These are phyloP conservation scores for Mycena epipterygia DNA, from an alignment of 768 basidiomycete genomes.

Conservation along the genomic window DNA sequence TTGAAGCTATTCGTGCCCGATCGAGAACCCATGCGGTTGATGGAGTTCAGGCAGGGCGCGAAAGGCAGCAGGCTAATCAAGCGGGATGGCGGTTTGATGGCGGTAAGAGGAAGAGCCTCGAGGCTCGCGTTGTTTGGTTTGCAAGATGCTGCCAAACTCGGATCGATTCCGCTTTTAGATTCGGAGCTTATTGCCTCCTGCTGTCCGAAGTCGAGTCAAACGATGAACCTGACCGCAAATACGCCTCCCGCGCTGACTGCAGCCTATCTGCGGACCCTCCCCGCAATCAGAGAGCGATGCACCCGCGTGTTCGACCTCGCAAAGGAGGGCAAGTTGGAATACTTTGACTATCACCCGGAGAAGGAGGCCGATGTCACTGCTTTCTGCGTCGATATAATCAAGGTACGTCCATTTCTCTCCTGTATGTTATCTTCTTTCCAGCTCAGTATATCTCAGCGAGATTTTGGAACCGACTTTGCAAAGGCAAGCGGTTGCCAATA, in stretches of 20 bases:
- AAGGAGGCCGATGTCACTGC: slow-evolving; percentile 77
- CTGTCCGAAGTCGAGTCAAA: no score
- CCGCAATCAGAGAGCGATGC: slow-evolving; percentile 93
- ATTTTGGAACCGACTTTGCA: slow-evolving; percentile 80
- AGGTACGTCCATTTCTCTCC: slow-evolving; percentile 58
- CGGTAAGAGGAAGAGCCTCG: no score
- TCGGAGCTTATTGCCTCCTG: no score
- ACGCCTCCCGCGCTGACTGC: slow-evolving; percentile 58
- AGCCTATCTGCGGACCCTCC: slow-evolving; percentile 85
- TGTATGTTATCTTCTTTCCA: neutral
- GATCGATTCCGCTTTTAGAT: no score
- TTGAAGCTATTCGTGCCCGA: no score
- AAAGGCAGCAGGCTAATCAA: no score
- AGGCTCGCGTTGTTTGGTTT: no score
- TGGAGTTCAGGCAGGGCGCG: no score
- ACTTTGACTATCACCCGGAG: slow-evolving; percentile 88
- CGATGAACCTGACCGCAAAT: slow-evolving; percentile 49
- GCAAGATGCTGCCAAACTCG: no score
- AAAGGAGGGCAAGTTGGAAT: slow-evolving; percentile 78
- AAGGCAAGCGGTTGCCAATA: slow-evolving; percentile 57
- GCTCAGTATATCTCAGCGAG: slow-evolving; percentile 64
- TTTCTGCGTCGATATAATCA: slow-evolving; percentile 84
- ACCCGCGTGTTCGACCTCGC: slow-evolving; percentile 84
- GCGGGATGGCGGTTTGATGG: no score
- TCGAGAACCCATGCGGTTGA: no score